Percentiles rank a stretch among this genome's conserved stretches.
These are phyloP conservation scores for Aspergillus quadrilineatus DNA, from an alignment of 2,329 filamentous ascomycete species.

Conservation along the genomic window DNA sequence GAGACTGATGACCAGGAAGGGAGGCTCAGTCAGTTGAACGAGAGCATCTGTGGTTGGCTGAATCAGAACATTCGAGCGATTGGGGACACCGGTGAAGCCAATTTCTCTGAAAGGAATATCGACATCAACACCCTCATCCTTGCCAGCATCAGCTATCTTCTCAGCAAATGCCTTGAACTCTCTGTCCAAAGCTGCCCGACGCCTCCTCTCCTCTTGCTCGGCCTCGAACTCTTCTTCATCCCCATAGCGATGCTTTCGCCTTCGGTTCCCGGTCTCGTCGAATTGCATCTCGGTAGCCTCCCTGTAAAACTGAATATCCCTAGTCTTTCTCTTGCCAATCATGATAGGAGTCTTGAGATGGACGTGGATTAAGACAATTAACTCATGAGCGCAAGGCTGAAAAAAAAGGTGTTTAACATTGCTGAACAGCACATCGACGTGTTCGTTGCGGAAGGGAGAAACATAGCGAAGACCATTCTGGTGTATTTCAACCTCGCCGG, in stretches of 20 bases:
- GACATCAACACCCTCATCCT: constrained; percentile 85
- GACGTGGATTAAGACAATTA: constrained; percentile 97
- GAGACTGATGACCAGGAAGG: constrained; percentile 92
- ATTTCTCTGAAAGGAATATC: constrained; percentile 97
- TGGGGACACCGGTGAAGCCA: constrained; percentile 94
- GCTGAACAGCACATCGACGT: constrained; percentile 93
- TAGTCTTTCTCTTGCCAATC: constrained; percentile 98
- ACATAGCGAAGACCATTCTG: constrained; percentile 98
- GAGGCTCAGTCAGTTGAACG: constrained; percentile 94
- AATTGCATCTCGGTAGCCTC: constrained; percentile 99
- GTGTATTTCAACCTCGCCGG: constrained; percentile 94
- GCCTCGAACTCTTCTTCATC: constrained; percentile 99
- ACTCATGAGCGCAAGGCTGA: constrained; percentile 91
- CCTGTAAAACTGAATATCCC: constrained; percentile 96
- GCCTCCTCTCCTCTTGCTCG: constrained; percentile 91
- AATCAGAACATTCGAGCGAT: constrained; percentile 91
- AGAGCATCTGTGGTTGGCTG: constrained; percentile 96
- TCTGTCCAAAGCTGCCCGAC: constrained; percentile 87
- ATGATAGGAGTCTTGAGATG: constrained; percentile 98
- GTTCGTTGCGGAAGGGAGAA: constrained; percentile 73
- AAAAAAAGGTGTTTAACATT: constrained; percentile 99
- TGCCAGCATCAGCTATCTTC: constrained; percentile 94
- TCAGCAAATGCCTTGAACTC: constrained; percentile 96
- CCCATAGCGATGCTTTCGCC: constrained; percentile 94
- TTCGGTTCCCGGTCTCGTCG: constrained; percentile 96